A percentile compares a stretch with the other conserved stretches of the same genome.
Conservation (phyloP, 257 asterid species). For the Solanum okadae region DNA sequence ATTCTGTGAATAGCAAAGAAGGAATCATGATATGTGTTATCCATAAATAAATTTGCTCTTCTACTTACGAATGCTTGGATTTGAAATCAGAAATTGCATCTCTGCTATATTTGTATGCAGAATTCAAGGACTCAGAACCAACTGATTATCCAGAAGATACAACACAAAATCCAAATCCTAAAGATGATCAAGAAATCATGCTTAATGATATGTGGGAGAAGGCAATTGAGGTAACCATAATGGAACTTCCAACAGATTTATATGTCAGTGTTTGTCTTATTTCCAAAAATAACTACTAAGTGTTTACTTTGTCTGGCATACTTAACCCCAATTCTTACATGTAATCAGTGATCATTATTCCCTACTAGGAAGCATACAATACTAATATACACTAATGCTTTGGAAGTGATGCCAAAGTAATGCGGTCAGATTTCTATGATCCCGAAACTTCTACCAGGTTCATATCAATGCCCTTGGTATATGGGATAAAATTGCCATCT, state of each 20-base stretch:
- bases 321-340: background rate
- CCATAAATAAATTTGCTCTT: background rate
- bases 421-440: background rate
- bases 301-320: background rate
- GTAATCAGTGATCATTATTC: background rate
- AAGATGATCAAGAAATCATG: constrained; percentile 28
- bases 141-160: background rate
- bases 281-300: background rate
- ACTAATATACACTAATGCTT: background rate
- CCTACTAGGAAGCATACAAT: background rate
- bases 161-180: background rate
- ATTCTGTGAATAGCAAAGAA: background rate
- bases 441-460: background rate
- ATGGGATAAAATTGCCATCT: background rate
- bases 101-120: background rate
- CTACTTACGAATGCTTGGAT: background rate
- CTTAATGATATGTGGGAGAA: constrained; percentile 31
- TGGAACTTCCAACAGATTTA: background rate
- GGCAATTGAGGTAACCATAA: constrained; percentile 35
- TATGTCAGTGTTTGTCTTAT: background rate
- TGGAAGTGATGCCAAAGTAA: background rate
- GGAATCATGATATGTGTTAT: background rate
- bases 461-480: background rate
- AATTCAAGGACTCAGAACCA: constrained; percentile 9
- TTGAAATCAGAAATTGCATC: background rate